These are phyloP conservation scores for Starmerella riodocensis DNA, from an alignment of 805 yeast genomes.

Conservation along the genomic window DNA sequence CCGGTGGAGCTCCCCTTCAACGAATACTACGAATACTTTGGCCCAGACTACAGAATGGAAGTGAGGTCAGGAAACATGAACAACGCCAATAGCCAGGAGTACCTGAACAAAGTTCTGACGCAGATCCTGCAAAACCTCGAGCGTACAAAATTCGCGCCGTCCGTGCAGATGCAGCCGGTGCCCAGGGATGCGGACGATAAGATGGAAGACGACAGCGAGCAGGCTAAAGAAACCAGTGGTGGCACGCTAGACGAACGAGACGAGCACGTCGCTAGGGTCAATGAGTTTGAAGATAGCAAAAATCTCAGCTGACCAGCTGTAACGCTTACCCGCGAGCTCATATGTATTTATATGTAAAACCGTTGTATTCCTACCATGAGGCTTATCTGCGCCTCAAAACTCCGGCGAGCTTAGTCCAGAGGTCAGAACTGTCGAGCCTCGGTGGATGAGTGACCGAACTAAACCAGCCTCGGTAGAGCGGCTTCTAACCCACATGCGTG, in stretches of 20 bases:
- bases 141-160: constrained; percentile 91
- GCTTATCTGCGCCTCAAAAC: too few relatives aligned
- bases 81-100: constrained; percentile 89
- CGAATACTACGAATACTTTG: constrained; percentile 93
- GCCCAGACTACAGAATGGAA: constrained; percentile 90
- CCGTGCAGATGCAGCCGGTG: constrained; percentile 81
- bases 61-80: constrained; percentile 94
- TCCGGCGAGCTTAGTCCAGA: too few relatives aligned
- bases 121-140: constrained; percentile 69
- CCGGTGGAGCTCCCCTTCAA: constrained; percentile 68
- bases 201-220: constrained; percentile 66
- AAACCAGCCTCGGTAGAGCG: too few relatives aligned
- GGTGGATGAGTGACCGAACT: too few relatives aligned
- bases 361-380: too few relatives aligned
- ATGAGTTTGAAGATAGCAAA: constrained; percentile 57
- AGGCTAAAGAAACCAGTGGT: constrained; percentile 60
- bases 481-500: too few relatives aligned
- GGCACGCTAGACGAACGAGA: constrained; percentile 83
- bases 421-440: too few relatives aligned
- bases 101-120: constrained; percentile 67
- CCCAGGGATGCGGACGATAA: constrained; percentile 87
- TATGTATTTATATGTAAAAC: too few relatives aligned
- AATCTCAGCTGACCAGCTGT: constrained; percentile 12
- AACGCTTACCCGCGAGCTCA: too few relatives aligned
- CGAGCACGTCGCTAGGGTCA: constrained; percentile 51